Evolutionary conservation across 2,329 filamentous ascomycete species (phyloP), one percentile per base, ranked within the genome.

Genomic region (Aspergillus pseudoviridinutans): DNA sequence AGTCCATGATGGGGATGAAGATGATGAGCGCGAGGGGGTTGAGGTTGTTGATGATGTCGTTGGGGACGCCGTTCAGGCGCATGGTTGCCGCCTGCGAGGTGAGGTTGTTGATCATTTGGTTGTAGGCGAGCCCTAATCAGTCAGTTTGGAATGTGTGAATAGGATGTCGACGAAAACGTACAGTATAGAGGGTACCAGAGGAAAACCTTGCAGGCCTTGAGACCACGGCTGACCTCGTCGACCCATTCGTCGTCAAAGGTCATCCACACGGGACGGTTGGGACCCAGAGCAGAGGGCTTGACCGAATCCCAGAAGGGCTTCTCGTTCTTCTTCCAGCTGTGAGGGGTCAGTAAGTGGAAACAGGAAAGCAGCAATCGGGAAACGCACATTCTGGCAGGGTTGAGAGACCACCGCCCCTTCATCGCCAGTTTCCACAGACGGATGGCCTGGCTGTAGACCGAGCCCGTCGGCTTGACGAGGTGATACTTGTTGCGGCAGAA

Each of bases 241-340:
- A 93, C 89, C 89, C 89, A 93, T 53, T 84, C 84, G 64, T 93
- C 90, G 61, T 93, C 89, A 64, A 91, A 92, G 0, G 86, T 89
- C 87, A 92, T 92, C 70, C 70, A 72, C 4, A n/a, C n/a, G 1
- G 70, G 70, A 9, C 66, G 66, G 44, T 54, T 54, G 2, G 61
- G 44, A 0, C 68, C 67, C 5, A 71, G 50, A 2, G 49, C 53
- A 24, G 59, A 66, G 3, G 70, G 70, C 65, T 76, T 81, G 70
- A 68, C 67, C 0, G 53, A 35, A 0, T 68, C 61, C 69, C 68
- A 71, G 53, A 63, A 65, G 8, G 67, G 58, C 42, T 42, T 53
- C 12, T 53, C 8, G 17, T 59, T 62, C 7, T 51, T 57, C 44
- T 56, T 53, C 51, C 67, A 65, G 41, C 66, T 64, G 17, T 9